Conservation (phyloP, 352 stramenopile species). For the Thalassiosira hispida region DNA sequence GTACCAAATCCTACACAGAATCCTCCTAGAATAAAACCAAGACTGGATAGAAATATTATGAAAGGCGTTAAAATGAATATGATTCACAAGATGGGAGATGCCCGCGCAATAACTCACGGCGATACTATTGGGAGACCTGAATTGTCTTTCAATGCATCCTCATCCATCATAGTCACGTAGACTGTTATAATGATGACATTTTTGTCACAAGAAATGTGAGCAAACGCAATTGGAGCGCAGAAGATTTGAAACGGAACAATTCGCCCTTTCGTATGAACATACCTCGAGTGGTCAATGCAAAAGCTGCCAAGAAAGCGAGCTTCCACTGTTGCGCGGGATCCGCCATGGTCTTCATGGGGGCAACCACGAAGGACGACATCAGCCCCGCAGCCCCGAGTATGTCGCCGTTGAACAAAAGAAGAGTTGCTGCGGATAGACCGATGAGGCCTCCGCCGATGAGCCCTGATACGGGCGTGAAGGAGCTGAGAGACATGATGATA, state of each 20-base stretch:
- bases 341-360: constrained; percentile 47
- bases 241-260: too few relatives aligned
- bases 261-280: too few relatives aligned
- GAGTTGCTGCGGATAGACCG: constrained; percentile 62
- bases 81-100: constrained; percentile 17
- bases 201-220: too few relatives aligned
- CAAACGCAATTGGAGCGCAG: too few relatives aligned
- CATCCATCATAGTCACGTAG: constrained; percentile 39
- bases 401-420: constrained; percentile 74
- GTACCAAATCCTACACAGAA: constrained; percentile 80
- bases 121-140: constrained; percentile 40
- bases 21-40: constrained; percentile 63
- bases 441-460: constrained; percentile 58
- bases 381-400: constrained; percentile 76
- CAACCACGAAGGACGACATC: constrained; percentile 52
- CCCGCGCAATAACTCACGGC: constrained; percentile 10
- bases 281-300: constrained; percentile 57
- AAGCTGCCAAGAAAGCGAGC: constrained; percentile 65
- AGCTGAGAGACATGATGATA: constrained; percentile 43
- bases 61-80: background rate
- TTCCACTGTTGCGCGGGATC: constrained; percentile 65
- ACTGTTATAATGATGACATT: too few relatives aligned
- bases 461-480: constrained; percentile 56
- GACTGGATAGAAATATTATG: constrained; percentile 10
- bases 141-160: constrained; percentile 46